These are phyloP conservation scores for Candida loeiensis DNA, from an alignment of 805 yeast genomes.

Conservation along the genomic window DNA sequence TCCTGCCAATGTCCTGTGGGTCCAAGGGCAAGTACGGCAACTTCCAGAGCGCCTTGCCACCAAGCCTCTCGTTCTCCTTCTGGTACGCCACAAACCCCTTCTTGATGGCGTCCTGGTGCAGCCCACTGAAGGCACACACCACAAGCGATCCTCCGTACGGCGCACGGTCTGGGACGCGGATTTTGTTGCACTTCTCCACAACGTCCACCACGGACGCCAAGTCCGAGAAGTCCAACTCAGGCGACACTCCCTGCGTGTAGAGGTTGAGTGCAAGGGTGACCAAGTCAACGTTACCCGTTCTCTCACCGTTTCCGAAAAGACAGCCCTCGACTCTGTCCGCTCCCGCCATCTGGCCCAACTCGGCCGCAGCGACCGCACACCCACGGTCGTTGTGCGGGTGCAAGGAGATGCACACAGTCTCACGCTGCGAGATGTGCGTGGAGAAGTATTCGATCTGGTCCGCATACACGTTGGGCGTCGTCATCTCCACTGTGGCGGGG, in stretches of 20 bases:
- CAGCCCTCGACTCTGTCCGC: constrained; percentile 90
- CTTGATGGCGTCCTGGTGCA: constrained; percentile 88
- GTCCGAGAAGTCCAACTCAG: constrained; percentile 69
- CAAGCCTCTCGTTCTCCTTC: constrained; percentile 24
- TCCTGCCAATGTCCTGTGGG: constrained; percentile 81
- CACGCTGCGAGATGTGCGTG: constrained; percentile 59
- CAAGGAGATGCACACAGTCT: constrained; percentile 67
- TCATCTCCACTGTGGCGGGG: constrained; percentile 83
- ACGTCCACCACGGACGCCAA: constrained; percentile 62
- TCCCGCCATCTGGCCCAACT: constrained; percentile 76
- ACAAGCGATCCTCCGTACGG: constrained; percentile 83
- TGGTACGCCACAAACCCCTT: constrained; percentile 61
- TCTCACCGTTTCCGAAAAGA: constrained; percentile 81
- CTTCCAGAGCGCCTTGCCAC: constrained; percentile 50
- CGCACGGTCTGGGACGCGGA: constrained; percentile 73
- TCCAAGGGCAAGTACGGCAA: constrained; percentile 82
- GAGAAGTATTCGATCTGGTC: constrained; percentile 79
- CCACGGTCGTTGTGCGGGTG: constrained; percentile 88
- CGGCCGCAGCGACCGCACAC: constrained; percentile 87
- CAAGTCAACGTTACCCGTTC: constrained; percentile 82
- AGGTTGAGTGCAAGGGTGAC: constrained; percentile 74
- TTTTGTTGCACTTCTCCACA: constrained; percentile 76
- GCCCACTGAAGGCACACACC: constrained; percentile 79
- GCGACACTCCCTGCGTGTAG: constrained; percentile 75
- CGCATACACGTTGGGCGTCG: constrained; percentile 79